Evolutionary conservation across 192 early-diverging fungal genomes (phyloP), one percentile per base, ranked within the genome.

Genomic region (Thoreauomyces humboldtii): DNA sequence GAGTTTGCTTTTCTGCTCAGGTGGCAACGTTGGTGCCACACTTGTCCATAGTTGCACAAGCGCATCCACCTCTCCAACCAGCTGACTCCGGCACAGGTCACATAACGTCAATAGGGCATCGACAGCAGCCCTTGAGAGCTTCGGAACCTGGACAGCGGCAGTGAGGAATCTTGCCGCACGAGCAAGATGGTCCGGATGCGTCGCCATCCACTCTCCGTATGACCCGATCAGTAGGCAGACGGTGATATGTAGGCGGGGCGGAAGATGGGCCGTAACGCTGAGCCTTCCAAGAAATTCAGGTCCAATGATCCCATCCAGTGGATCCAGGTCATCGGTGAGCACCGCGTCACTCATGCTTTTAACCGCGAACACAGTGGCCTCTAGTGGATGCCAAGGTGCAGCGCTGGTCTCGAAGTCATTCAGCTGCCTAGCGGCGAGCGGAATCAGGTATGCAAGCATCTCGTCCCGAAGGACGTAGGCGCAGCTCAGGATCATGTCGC

Each of bases 321-420:
- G 64, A n/a, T 51, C 45, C 2, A 33, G 11, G 24, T 68, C 54
- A 22, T 50, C 59, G n/a, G 59, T 19, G 6, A 50, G 24, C 1
- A 64, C 63, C 15, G 60, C 42, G 22, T 77, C 76, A 15, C 68
- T 70, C 24, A 77, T 59, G 21, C 71, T 55, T 42, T 71, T 70
- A 25, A 77, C 44, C 24, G 43, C 52, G 50, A 50, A 73, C 0
- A 77, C 27, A 28, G 69, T 73, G 0, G 71, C 41, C 52, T 77
- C 72, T 17, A 77, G 38, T 32, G 67, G 32, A 68, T 69, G 66
- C 55, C 73, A 56, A n/a, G 55, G 55, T 34, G 17, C 33, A 11
- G 27, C 3, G 0, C 47, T n/a, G 17, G 6, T 34, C 46, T 63
- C 12, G 12, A 76, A 33, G 15, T 72, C 67, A 0, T 22, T 14